phyloP scores from a whole-genome alignment of 257 asterid species.

The Rhazya stricta region DNA sequence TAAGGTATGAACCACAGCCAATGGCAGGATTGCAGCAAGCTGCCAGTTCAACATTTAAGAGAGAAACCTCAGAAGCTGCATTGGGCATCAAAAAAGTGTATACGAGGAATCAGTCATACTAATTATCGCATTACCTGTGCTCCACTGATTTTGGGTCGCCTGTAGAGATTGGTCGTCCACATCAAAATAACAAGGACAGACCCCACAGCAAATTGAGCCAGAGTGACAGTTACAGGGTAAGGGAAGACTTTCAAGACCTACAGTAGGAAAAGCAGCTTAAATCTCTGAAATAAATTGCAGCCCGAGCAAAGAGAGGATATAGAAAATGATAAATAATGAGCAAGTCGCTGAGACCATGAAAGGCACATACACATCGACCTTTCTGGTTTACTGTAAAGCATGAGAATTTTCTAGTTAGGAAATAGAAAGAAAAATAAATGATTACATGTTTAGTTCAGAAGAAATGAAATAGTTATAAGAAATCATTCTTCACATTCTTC shows the following conservation, averaged over 20 bases:
- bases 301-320: not conserved
- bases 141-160: constrained; percentile 81
- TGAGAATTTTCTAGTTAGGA: not conserved
- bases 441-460: not conserved
- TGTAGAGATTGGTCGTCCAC: constrained; percentile 86
- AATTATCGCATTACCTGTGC: constrained; percentile 54
- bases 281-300: not conserved
- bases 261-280: constrained; percentile 11
- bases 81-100: constrained; percentile 1
- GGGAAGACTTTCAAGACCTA: constrained; percentile 81
- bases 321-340: not conserved
- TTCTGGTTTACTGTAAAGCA: not conserved
- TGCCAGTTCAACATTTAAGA: constrained; percentile 26
- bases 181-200: constrained; percentile 58
- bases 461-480: not conserved
- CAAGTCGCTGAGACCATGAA: not conserved
- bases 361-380: not conserved
- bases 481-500: too few relatives aligned
- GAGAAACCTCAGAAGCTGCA: not conserved
- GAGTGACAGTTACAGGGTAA: constrained; percentile 79
- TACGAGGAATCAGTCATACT: not conserved
- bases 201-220: constrained; percentile 84
- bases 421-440: not conserved
- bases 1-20: constrained; percentile 77
- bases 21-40: constrained; percentile 76